These are phyloP conservation scores for Claviceps citrina DNA, from an alignment of 2,329 filamentous ascomycete genomes.

Conservation along the genomic window DNA sequence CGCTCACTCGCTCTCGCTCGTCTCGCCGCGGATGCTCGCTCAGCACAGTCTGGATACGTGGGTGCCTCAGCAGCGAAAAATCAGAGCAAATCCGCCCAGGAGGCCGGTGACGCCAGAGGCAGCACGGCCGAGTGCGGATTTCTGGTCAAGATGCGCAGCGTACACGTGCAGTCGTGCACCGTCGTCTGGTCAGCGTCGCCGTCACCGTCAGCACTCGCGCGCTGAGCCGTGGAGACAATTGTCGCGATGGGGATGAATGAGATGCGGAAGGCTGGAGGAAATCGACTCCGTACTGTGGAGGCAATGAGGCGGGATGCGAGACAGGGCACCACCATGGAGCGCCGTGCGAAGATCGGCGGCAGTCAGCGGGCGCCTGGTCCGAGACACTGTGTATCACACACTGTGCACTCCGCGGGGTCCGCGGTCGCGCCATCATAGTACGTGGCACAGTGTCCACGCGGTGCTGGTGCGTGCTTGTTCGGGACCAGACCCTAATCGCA, in stretches of 20 bases:
- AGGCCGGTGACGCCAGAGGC: neutral
- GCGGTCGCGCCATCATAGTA: too few species aligned
- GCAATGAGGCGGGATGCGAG: constrained; percentile 4
- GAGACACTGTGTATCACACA: too few species aligned
- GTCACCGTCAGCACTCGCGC: constrained; percentile 12
- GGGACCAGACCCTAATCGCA: too few species aligned
- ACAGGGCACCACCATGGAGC: too few species aligned
- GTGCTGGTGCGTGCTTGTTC: too few species aligned
- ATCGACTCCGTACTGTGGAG: constrained; percentile 3
- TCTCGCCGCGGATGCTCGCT: too few species aligned
- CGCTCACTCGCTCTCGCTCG: neutral
- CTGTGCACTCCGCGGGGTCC: too few species aligned
- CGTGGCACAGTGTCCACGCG: too few species aligned
- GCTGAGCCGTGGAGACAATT: constrained; percentile 13
- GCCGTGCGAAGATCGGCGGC: too few species aligned
- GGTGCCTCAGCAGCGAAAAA: constrained; percentile 6
- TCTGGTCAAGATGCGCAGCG: neutral
- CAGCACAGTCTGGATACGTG: neutral
- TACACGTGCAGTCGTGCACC: neutral
- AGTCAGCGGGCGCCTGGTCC: too few species aligned
- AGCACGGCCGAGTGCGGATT: neutral
- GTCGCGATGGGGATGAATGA: constrained; percentile 12
- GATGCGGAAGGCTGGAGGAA: constrained; percentile 6
- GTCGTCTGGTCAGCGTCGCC: constrained; percentile 6
- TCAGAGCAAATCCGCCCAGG: neutral